Conservation (phyloP, 2,329 filamentous ascomycete genomes). For the Pyrenophora seminiperda region DNA sequence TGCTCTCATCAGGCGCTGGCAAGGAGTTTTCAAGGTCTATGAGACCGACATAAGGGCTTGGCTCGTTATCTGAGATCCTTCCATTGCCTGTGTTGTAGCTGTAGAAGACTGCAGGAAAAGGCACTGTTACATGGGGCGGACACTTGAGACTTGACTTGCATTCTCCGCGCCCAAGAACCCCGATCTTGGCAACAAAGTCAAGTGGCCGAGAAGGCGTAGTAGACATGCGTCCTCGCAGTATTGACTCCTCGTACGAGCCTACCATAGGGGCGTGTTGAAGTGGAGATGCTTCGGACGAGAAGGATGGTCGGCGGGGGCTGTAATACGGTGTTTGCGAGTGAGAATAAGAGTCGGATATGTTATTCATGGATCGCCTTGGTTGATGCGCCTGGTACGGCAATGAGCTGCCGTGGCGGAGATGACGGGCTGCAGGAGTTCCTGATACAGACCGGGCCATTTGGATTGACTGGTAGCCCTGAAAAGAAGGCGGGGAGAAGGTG, state of each 20-base stretch:
- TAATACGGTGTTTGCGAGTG: slow-evolving; percentile 54
- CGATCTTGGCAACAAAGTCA: slow-evolving; percentile 93
- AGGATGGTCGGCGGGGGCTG: slow-evolving; percentile 68
- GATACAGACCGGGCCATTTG: slow-evolving; percentile 41
- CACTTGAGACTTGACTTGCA: slow-evolving; percentile 86
- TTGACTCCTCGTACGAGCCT: slow-evolving; percentile 96
- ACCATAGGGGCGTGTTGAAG: slow-evolving; percentile 94
- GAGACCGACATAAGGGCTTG: slow-evolving; percentile 93
- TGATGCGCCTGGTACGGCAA: slow-evolving; percentile 78
- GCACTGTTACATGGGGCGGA: slow-evolving; percentile 85
- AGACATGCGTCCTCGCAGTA: slow-evolving; percentile 93
- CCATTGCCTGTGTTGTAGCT: slow-evolving; percentile 77
- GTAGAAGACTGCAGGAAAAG: slow-evolving; percentile 95
- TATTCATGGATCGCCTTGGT: slow-evolving; percentile 73
- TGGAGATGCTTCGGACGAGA: slow-evolving; percentile 74
- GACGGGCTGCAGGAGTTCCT: slow-evolving; percentile 39
- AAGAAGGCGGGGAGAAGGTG: slow-evolving; percentile 69
- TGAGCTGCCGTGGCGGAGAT: slow-evolving; percentile 62
- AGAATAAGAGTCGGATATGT: slow-evolving; percentile 44
- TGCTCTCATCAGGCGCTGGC: slow-evolving; percentile 54
- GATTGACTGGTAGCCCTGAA: slow-evolving; percentile 57
- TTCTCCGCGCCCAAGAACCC: slow-evolving; percentile 85
- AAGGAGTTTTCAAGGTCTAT: slow-evolving; percentile 88
- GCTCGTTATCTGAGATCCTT: slow-evolving; percentile 77
- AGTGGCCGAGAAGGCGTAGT: slow-evolving; percentile 91